phyloP scores from a whole-genome alignment of 306 rosid genomes.

The cucumber (Cucumis sativus) region Cucumber_9930_V3 NC_026659.2:26046501-26047000 shows the following conservation, averaged over 20 bases:
- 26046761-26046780: too few species aligned
- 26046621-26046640: neutral
- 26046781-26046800: too few species aligned
- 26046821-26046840: too few species aligned
- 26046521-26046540: neutral
- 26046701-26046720: constrained; percentile 5
- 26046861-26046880: too few species aligned
- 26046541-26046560: neutral
- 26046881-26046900: too few species aligned
- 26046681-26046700: constrained; percentile 1
- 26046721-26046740: neutral
- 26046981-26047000: neutral
- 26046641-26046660: neutral
- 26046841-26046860: too few species aligned
- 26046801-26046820: too few species aligned
- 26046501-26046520: neutral
- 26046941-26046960: too few species aligned
- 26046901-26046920: too few species aligned
- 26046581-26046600: constrained; percentile 8
- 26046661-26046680: constrained; percentile 5
- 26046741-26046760: neutral
- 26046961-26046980: too few species aligned
- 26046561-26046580: neutral
- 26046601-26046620: constrained; percentile 8
- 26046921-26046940: too few species aligned